phyloP scores from a whole-genome alignment of 73 alveolate genomes.

The Tetrahymena elliotti region DNA sequence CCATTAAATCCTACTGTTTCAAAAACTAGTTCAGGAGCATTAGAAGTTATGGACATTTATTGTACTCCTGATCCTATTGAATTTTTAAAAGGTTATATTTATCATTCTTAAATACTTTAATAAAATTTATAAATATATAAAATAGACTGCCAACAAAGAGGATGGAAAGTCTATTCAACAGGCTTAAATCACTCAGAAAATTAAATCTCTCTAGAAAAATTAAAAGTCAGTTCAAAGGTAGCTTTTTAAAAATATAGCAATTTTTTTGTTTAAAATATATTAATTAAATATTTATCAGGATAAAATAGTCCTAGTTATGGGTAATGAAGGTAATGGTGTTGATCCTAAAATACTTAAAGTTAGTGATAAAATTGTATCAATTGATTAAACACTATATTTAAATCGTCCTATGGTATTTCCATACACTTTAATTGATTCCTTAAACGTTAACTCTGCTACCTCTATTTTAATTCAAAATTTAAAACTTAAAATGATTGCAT shows the following conservation, averaged over 20 bases:
- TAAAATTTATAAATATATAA: neutral
- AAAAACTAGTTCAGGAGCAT: slow-evolving; percentile 65
- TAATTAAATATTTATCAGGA: neutral
- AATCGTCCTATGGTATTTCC: slow-evolving; percentile 4
- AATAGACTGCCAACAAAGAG: slow-evolving; percentile 2
- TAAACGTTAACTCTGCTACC: slow-evolving; percentile 20
- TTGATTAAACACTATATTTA: neutral
- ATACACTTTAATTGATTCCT: slow-evolving; percentile 26
- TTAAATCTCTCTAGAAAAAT: neutral
- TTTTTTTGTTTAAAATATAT: neutral
- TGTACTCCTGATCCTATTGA: neutral
- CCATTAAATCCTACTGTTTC: slow-evolving; percentile 68
- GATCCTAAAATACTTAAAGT: neutral
- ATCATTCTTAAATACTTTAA: neutral
- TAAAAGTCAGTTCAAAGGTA: neutral
- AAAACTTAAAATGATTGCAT: neutral
- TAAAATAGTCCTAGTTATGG: slow-evolving; percentile 8
- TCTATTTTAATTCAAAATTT: slow-evolving; percentile 4
- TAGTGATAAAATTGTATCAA: slow-evolving; percentile 8
- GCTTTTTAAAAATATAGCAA: neutral
- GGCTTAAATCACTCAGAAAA: neutral
- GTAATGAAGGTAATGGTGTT: slow-evolving; percentile 27
- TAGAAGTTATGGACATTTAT: slow-evolving; percentile 58
- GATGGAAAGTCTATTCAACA: neutral
- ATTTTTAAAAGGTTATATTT: neutral